Conservation (phyloP, 345 rosid genomes). For the Clausena lansium region DNA sequence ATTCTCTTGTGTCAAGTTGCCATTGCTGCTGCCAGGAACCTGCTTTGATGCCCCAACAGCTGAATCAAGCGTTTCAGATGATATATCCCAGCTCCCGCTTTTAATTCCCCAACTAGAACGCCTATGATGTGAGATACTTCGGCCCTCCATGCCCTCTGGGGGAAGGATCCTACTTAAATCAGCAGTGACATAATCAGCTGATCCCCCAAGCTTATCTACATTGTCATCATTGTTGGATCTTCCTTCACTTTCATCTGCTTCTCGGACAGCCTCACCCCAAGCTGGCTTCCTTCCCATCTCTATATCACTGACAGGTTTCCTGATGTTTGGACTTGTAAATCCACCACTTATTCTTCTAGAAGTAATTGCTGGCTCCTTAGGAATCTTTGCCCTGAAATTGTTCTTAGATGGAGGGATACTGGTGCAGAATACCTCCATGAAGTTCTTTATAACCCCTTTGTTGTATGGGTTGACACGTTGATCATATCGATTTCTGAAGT, state of each 20-base stretch:
- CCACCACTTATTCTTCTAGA: slow-evolving; percentile 44
- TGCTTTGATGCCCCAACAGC: slow-evolving; percentile 39
- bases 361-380: slow-evolving; percentile 43
- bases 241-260: slow-evolving; percentile 26
- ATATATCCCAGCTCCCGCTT: slow-evolving; percentile 76
- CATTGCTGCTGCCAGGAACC: slow-evolving; percentile 8
- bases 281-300: slow-evolving; percentile 73
- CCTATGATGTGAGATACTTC: slow-evolving; percentile 44
- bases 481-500: slow-evolving; percentile 75
- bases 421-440: slow-evolving; percentile 71
- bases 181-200: slow-evolving; percentile 33
- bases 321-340: slow-evolving; percentile 40
- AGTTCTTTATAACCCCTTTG: slow-evolving; percentile 65
- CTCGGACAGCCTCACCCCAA: slow-evolving; percentile 47
- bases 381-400: slow-evolving; percentile 72
- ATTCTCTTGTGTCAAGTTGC: slow-evolving; percentile 19
- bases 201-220: slow-evolving; percentile 34
- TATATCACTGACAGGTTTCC: slow-evolving; percentile 50
- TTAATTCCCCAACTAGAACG: slow-evolving; percentile 65
- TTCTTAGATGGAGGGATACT: slow-evolving; percentile 63
- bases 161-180: slow-evolving; percentile 72
- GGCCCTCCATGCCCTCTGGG: slow-evolving; percentile 61
- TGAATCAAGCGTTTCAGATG: slow-evolving; percentile 41
- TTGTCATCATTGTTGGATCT: slow-evolving; percentile 27
- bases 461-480: slow-evolving; percentile 66